Evolutionary conservation across 768 basidiomycete genomes (phyloP), one percentile per base, ranked within the genome.

Genomic region (Russula olivacea): DNA sequence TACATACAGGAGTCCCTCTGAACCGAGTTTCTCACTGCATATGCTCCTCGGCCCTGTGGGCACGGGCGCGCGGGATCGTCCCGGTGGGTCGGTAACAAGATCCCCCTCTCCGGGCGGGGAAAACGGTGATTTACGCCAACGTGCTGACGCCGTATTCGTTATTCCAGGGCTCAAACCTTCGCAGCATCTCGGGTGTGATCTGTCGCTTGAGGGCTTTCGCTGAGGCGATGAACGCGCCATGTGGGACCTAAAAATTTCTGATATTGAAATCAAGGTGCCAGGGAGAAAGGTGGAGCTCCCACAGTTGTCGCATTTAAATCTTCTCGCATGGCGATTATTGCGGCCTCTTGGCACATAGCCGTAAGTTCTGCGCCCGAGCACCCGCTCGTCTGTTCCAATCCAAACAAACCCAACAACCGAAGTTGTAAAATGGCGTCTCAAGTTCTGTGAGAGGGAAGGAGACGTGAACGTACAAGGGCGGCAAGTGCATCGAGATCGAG

Each of bases 301-400:
- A 96, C 96, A 69, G 78, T 80, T 50, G 84, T 80, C 3, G 92
- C 85, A 62, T 90, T 73, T 40, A 98, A 86, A 72, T 98, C 82
- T 58, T 83, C 80, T 67, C 90, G 86, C 97, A 99, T 98, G 0
- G 94, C 91, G 58, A 88, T 72, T 65, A 98, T 73, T 0, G 96
- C 97, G 4, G 97, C 97, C 74, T 99, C 96, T 75, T 98, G 97
- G 72, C 95, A 98, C 49, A 98, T 80, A 10, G 89, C 86, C 7
- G 84, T 81, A 38, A 98, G 85, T 73, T 99, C 97, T 6, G 97
- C 97, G 5, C 97, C 97, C 21, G 95, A 98, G 72, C 93, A 99
- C 1, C 96, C 97, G 11, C 89, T 86, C 1, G 94, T 90, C 97
- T 98, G 69, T 15, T 53, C 10, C 58, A 45, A 55, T 53, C 10